Percentiles rank a stretch among this genome's conserved stretches.
Evolutionary conservation across 2,329 filamentous ascomycete species (phyloP).

Genomic region (Fusarium subtropicale): DNA sequence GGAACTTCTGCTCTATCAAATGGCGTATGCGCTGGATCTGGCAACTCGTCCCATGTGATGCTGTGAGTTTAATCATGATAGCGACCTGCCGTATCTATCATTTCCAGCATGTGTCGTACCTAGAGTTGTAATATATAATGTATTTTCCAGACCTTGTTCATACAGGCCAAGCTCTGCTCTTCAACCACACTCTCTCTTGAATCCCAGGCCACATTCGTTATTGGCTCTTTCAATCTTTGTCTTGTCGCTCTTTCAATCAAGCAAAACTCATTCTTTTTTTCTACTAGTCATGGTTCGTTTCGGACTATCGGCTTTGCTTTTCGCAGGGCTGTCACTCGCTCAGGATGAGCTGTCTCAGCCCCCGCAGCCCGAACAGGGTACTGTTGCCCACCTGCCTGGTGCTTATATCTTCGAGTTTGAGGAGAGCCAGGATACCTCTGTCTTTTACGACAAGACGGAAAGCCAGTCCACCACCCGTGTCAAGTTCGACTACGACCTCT

Average conservation of each 20-base stretch:
- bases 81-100: constrained; percentile 5
- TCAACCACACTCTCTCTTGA: constrained; percentile 1
- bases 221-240: constrained; percentile 1
- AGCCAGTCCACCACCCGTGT: constrained; percentile 50
- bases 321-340: constrained; percentile 30
- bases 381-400: constrained; percentile 49
- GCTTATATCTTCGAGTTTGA: constrained; percentile 67
- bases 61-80: neutral
- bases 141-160: neutral
- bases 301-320: constrained; percentile 27
- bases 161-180: constrained; percentile 13
- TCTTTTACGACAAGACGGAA: constrained; percentile 19
- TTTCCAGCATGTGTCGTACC: neutral
- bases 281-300: constrained; percentile 23
- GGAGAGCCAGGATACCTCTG: constrained; percentile 58
- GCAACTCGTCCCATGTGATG: neutral
- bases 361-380: constrained; percentile 13
- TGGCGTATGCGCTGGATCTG: neutral
- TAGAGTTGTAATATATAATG: neutral
- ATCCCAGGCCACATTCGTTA: constrained; percentile 5
- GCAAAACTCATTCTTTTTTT: constrained; percentile 2
- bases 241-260: constrained; percentile 15
- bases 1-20: constrained; percentile 13
- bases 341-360: constrained; percentile 2
- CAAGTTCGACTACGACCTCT: constrained; percentile 63